These are phyloP conservation scores for Agastache rugosa DNA, from an alignment of 257 asterid species.

Conservation along the genomic window DNA sequence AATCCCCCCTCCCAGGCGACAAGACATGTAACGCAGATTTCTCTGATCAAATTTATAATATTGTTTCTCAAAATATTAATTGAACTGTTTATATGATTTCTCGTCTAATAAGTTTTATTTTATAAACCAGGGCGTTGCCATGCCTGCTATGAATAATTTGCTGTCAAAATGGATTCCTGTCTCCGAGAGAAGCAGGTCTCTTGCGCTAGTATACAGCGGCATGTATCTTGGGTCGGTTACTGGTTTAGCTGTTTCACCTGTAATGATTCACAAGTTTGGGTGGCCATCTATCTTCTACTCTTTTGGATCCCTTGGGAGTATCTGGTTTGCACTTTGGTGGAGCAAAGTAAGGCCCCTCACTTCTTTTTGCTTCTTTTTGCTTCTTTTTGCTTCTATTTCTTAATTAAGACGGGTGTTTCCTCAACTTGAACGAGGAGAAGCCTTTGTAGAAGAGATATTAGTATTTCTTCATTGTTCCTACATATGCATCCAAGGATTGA, in stretches of 20 bases:
- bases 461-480: background rate
- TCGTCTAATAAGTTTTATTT: slow-evolving; percentile 11
- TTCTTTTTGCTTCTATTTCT: slow-evolving; percentile 18
- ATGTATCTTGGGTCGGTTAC: slow-evolving; percentile 99
- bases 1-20: background rate
- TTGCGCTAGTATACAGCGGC: slow-evolving; percentile 96
- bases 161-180: slow-evolving; percentile 96
- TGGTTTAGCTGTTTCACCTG: slow-evolving; percentile 88
- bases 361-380: slow-evolving; percentile 29
- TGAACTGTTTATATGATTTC: slow-evolving; percentile 28
- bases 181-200: slow-evolving; percentile 99
- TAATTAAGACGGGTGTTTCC: background rate
- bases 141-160: slow-evolving; percentile 98
- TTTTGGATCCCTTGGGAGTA: slow-evolving; percentile 92
- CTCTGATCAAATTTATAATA: background rate
- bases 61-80: slow-evolving; percentile 1
- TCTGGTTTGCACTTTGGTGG: slow-evolving; percentile 95
- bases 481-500: background rate
- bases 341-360: slow-evolving; percentile 66
- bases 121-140: slow-evolving; percentile 69
- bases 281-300: slow-evolving; percentile 97
- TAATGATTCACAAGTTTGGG: slow-evolving; percentile 77
- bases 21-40: background rate
- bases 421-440: background rate
- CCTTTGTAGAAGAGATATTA: background rate